Evolutionary conservation across 1,284 basidiomycete species (phyloP).

Genomic region (Leccinum olivaceoglutinosum): DNA sequence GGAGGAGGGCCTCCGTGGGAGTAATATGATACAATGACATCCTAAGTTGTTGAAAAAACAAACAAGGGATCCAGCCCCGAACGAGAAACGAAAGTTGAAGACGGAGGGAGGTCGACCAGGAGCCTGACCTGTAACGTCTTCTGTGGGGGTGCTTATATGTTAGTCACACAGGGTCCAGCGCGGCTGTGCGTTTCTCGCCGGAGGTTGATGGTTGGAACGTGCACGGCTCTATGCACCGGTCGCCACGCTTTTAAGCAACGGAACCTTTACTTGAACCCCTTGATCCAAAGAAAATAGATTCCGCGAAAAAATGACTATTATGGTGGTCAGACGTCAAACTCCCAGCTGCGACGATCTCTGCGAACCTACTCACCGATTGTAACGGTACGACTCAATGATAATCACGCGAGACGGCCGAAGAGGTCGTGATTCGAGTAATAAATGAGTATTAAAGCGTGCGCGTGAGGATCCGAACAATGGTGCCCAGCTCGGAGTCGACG

Average conservation of each 20-base stretch:
- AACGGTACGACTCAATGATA: too few relatives aligned
- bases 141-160: constrained; percentile 9
- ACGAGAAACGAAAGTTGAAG: constrained; percentile 3
- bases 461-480: too few relatives aligned
- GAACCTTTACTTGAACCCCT: background rate
- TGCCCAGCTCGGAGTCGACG: too few relatives aligned
- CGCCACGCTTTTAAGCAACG: background rate
- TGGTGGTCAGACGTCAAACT: background rate
- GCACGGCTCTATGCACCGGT: background rate
- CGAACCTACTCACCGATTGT: background rate
- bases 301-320: background rate
- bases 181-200: background rate
- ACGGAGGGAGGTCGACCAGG: constrained; percentile 19
- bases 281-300: background rate
- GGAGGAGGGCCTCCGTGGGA: constrained; percentile 25
- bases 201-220: constrained; percentile 4
- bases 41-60: constrained; percentile 1
- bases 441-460: too few relatives aligned
- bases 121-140: constrained; percentile 8
- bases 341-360: background rate
- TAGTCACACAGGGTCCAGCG: background rate
- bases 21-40: constrained; percentile 17
- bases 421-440: too few relatives aligned
- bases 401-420: too few relatives aligned
- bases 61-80: constrained; percentile 18